These are phyloP conservation scores for Acacia pycnantha DNA, from an alignment of 331 rosid genomes.

Conservation along the genomic window DNA sequence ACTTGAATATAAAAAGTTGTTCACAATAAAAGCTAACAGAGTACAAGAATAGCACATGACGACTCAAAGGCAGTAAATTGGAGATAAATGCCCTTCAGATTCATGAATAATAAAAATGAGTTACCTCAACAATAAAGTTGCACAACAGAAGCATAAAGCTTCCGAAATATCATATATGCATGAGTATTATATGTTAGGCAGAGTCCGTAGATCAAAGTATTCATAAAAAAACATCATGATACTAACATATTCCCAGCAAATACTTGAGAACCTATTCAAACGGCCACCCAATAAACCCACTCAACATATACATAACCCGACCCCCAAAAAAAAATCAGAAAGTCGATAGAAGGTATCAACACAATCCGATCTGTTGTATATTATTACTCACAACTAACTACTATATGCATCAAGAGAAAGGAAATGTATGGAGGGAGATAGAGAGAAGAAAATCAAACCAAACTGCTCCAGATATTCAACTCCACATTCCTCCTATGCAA, in stretches of 20 bases:
- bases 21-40: neutral
- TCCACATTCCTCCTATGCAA: conserved; percentile 47
- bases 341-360: conserved; percentile 2
- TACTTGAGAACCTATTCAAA: conserved; percentile 12
- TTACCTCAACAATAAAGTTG: neutral
- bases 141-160: neutral
- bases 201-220: neutral
- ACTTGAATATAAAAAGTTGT: neutral
- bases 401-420: conserved; percentile 17
- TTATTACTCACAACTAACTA: conserved; percentile 21
- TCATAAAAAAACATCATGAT: neutral
- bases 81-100: neutral
- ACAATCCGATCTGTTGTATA: neutral
- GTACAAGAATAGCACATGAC: neutral
- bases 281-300: conserved; percentile 18
- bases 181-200: neutral
- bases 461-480: conserved; percentile 42
- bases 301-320: conserved; percentile 4
- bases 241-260: neutral
- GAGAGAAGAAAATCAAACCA: conserved; percentile 51
- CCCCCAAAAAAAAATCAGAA: conserved; percentile 1
- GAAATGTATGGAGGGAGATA: conserved; percentile 5
- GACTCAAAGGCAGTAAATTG: neutral
- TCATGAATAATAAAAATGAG: neutral
- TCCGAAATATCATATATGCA: neutral